Conservation (phyloP, 2,329 filamentous ascomycete species). For the Dactylellina leptospora region DNA sequence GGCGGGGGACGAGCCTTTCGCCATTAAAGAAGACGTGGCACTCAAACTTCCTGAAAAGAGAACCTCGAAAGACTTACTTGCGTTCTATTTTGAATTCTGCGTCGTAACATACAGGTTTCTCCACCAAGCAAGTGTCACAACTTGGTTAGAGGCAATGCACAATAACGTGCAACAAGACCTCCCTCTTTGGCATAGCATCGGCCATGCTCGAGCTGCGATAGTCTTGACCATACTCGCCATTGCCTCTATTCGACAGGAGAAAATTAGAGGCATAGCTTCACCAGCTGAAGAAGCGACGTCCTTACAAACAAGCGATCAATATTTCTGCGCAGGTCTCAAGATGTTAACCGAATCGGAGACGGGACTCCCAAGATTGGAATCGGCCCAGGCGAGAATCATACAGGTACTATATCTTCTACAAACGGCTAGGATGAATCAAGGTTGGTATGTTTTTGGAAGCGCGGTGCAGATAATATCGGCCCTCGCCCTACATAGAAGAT, state of each 20-base stretch:
- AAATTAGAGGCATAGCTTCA: constrained; percentile 58
- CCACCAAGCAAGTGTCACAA: constrained; percentile 66
- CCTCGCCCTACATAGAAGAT: constrained; percentile 61
- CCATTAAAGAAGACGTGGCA: constrained; percentile 58
- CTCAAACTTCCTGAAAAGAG: constrained; percentile 61
- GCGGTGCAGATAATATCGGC: constrained; percentile 66
- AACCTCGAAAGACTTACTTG: constrained; percentile 63
- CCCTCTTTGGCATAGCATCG: constrained; percentile 61
- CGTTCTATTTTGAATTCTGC: constrained; percentile 69
- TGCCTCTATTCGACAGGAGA: constrained; percentile 63
- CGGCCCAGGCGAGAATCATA: constrained; percentile 68
- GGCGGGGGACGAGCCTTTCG: constrained; percentile 66
- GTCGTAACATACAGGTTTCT: constrained; percentile 70
- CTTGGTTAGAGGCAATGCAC: constrained; percentile 63
- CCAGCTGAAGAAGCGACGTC: constrained; percentile 57
- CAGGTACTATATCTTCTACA: constrained; percentile 69
- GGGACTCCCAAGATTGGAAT: constrained; percentile 67
- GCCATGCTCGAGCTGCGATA: constrained; percentile 63
- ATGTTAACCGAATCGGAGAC: constrained; percentile 64
- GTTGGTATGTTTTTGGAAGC: constrained; percentile 70
- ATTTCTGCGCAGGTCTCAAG: constrained; percentile 62
- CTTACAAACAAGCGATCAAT: constrained; percentile 60
- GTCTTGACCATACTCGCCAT: constrained; percentile 65
- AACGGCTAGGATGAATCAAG: constrained; percentile 69
- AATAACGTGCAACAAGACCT: constrained; percentile 60